Conservation (phyloP, 2,329 filamentous ascomycete species). For the Corinectria fuckeliana region DNA sequence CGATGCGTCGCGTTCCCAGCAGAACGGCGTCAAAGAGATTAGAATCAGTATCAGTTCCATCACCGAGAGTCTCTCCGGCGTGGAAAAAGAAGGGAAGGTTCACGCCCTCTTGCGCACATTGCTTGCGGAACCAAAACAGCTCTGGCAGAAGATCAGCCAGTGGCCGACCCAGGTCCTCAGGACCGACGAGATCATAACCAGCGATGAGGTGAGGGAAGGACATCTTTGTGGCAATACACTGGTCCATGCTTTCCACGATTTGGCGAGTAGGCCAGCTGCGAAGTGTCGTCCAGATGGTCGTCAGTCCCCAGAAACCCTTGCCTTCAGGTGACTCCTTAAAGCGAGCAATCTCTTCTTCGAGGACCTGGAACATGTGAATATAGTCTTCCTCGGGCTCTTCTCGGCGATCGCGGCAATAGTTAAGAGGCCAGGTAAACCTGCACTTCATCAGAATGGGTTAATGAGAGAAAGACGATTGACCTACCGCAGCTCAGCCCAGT, state of each 20-base stretch:
- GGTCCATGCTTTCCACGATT: constrained; percentile 82
- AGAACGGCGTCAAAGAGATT: constrained; percentile 92
- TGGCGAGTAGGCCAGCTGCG: constrained; percentile 67
- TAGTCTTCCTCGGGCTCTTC: constrained; percentile 73
- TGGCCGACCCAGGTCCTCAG: constrained; percentile 80
- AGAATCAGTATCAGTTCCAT: constrained; percentile 73
- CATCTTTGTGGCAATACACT: constrained; percentile 83
- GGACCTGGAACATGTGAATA: constrained; percentile 71
- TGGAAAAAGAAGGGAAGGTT: constrained; percentile 96
- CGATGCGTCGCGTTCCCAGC: constrained; percentile 86
- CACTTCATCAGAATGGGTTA: constrained; percentile 17
- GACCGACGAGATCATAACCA: constrained; percentile 89
- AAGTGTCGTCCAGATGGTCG: constrained; percentile 84
- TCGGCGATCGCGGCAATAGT: constrained; percentile 69
- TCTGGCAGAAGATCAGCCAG: constrained; percentile 81
- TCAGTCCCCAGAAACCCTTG: constrained; percentile 80
- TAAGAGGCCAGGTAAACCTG: constrained; percentile 73
- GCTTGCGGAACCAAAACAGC: constrained; percentile 92
- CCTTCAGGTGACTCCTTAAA: constrained; percentile 78
- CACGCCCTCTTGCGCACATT: constrained; percentile 77
- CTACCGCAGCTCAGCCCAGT: constrained; percentile 78
- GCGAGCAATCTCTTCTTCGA: constrained; percentile 77
- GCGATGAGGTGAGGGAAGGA: constrained; percentile 80
- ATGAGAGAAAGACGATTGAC: constrained; percentile 14
- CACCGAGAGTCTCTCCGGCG: constrained; percentile 84